phyloP scores from a whole-genome alignment of 257 asterid species.

The Lithospermum erythrorhizon region DNA sequence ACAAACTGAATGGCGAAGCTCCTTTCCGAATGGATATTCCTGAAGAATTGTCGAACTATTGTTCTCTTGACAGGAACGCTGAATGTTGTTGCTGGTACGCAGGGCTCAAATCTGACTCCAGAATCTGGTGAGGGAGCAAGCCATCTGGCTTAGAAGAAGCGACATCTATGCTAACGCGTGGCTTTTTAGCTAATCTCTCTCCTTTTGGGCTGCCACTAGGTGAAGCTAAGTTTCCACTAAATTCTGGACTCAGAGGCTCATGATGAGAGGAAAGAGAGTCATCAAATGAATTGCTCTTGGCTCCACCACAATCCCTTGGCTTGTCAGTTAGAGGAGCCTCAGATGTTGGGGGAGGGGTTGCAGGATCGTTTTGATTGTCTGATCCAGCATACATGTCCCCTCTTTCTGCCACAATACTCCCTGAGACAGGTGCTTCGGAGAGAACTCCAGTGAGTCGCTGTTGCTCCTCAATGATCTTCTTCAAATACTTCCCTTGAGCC shows the following conservation, averaged over 20 bases:
- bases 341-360: slow-evolving; percentile 75
- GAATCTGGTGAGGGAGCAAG: slow-evolving; percentile 41
- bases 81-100: slow-evolving; percentile 14
- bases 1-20: slow-evolving; percentile 23
- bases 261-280: slow-evolving; percentile 75
- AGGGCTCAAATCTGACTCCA: slow-evolving; percentile 27
- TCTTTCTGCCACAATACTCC: slow-evolving; percentile 30
- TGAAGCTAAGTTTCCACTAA: slow-evolving; percentile 38
- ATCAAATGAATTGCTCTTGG: slow-evolving; percentile 56
- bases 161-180: slow-evolving; percentile 25
- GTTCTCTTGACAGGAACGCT: slow-evolving; percentile 35
- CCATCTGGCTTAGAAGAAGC: slow-evolving; percentile 31
- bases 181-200: slow-evolving; percentile 49
- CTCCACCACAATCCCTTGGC: slow-evolving; percentile 33
- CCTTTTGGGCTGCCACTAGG: slow-evolving; percentile 33
- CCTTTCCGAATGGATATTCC: slow-evolving; percentile 2
- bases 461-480: slow-evolving; percentile 93
- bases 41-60: slow-evolving; percentile 27
- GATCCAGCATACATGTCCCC: slow-evolving; percentile 36
- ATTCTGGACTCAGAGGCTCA: slow-evolving; percentile 81
- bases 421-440: slow-evolving; percentile 39
- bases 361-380: slow-evolving; percentile 51
- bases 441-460: slow-evolving; percentile 71
- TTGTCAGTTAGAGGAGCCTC: slow-evolving; percentile 50
- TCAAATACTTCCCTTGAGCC: slow-evolving; percentile 96